Evolutionary conservation across 2,329 filamentous ascomycete species (phyloP).

Genomic region (Chaetothyriales sp.): DNA sequence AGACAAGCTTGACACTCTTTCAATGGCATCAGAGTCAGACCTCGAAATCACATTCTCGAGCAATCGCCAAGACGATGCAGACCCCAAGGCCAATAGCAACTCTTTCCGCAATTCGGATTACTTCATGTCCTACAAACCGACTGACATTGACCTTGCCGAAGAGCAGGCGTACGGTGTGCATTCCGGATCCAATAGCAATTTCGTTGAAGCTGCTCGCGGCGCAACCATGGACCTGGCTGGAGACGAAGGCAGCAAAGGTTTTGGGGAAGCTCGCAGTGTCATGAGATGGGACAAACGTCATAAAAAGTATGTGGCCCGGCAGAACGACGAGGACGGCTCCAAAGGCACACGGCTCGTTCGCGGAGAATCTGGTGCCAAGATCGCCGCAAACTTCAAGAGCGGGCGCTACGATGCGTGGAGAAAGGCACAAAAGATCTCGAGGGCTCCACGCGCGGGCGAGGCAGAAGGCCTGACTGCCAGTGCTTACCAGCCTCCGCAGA

Average conservation of each 20-base stretch:
- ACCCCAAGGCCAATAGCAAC: slow-evolving; percentile 15
- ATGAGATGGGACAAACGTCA: slow-evolving; percentile 96
- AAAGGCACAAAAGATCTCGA: slow-evolving; percentile 65
- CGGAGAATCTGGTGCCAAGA: slow-evolving; percentile 89
- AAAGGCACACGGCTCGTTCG: slow-evolving; percentile 57
- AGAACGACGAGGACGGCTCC: slow-evolving; percentile 89
- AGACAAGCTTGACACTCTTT: slow-evolving; percentile 34
- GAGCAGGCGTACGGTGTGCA: slow-evolving; percentile 89
- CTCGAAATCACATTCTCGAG: slow-evolving; percentile 55
- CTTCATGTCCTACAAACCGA: slow-evolving; percentile 93
- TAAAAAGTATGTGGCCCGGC: slow-evolving; percentile 82
- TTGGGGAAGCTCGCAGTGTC: slow-evolving; percentile 58
- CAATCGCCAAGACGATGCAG: slow-evolving; percentile 38
- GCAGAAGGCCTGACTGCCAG: slow-evolving; percentile 39
- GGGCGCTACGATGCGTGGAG: slow-evolving; percentile 90
- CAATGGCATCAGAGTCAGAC: slow-evolving; percentile 45
- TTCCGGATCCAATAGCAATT: slow-evolving; percentile 60
- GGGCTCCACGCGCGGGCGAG: slow-evolving; percentile 71
- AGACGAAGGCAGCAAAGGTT: slow-evolving; percentile 67
- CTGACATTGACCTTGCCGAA: slow-evolving; percentile 64
- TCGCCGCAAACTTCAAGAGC: slow-evolving; percentile 81
- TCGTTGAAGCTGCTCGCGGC: slow-evolving; percentile 72
- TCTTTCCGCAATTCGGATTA: slow-evolving; percentile 73
- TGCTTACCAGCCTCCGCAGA: slow-evolving; percentile 13
- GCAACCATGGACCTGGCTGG: slow-evolving; percentile 85